Evolutionary conservation across 192 early-diverging fungal species (phyloP), one percentile per base, ranked within the genome.

Genomic region (Coemansia asiatica): DNA sequence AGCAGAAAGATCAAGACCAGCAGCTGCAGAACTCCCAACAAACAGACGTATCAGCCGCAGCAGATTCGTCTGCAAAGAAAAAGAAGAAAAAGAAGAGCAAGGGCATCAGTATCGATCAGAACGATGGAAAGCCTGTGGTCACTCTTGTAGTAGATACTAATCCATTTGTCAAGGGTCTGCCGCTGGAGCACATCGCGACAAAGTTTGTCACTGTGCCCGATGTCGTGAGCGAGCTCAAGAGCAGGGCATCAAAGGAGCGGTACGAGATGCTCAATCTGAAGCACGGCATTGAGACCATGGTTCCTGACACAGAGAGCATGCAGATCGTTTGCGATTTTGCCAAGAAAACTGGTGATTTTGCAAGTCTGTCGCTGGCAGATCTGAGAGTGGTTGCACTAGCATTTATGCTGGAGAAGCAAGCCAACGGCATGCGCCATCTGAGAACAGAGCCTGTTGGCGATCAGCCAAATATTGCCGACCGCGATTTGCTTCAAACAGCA

Each of bases 301-400:
- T 59, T 10, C 74, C 78, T 4, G 64, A 81, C 50, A 61, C 66
- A 6, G 70, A 68, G 67, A 77, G 77, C 46, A 70, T 78, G 63
- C 47, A 66, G 47, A 66, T 85, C 69, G 95, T 97, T 16, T 79
- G 90, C 25, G 86, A 84, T 7, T 97, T 97, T 80, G 84, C 95
- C 46, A 91, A 90, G 64, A 90, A 89, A 69, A 95, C 96, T 5
- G 96, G 96, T 49, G 96, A 98, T 79, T 95, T 87, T 72, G 71
- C 90, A 22, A 81, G 83, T 26, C 81, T 98, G 18, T 90, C 90
- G 16, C 63, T 83, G 23, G 88, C 91, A 15, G 96, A 98, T 89
- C 68, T 98, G 56, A 91, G 89, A 70, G 88, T 98, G 12, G 75
- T 98, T 25, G 96, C 96, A 6, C 74, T 98, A 65, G 89, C 91